Evolutionary conservation across 2,329 filamentous ascomycete species (phyloP).

Genomic region (Neonectria coccinea): DNA sequence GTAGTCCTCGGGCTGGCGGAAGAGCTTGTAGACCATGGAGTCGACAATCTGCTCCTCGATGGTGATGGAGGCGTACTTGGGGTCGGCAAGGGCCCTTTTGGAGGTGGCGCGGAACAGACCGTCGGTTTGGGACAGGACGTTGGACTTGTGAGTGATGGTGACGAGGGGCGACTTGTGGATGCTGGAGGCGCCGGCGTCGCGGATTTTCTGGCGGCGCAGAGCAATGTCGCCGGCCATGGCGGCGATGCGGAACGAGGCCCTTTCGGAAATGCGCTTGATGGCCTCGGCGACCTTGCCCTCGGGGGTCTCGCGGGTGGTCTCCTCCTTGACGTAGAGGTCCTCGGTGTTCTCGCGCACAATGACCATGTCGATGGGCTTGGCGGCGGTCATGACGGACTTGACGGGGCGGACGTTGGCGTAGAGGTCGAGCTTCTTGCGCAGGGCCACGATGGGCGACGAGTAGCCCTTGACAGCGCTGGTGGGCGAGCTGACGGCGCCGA

Average conservation of each 20-base stretch:
- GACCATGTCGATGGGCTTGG: conserved; percentile 88
- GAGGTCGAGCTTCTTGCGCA: conserved; percentile 93
- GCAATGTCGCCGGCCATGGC: conserved; percentile 96
- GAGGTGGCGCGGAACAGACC: conserved; percentile 90
- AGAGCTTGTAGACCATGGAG: conserved; percentile 99
- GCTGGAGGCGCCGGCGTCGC: conserved; percentile 67
- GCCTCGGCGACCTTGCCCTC: conserved; percentile 93
- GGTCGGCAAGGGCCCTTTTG: conserved; percentile 75
- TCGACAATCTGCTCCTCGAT: conserved; percentile 99
- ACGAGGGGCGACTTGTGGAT: conserved; percentile 80
- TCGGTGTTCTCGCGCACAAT: conserved; percentile 99
- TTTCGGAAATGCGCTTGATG: conserved; percentile 95
- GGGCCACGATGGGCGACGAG: conserved; percentile 94
- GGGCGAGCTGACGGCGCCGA: conserved; percentile 94
- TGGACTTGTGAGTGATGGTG: conserved; percentile 98
- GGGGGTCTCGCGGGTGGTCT: conserved; percentile 81
- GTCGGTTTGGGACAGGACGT: conserved; percentile 96
- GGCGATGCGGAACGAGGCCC: conserved; percentile 86
- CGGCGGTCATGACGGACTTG: conserved; percentile 78
- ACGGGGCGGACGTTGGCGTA: conserved; percentile 98
- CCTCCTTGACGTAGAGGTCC: conserved; percentile 97
- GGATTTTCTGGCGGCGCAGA: conserved; percentile 83
- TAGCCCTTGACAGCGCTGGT: conserved; percentile 92
- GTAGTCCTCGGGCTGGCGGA: conserved; percentile 94
- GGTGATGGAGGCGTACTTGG: conserved; percentile 71